Conservation (phyloP, 2,329 filamentous ascomycete species). For the Colletotrichum australisinense region DNA sequence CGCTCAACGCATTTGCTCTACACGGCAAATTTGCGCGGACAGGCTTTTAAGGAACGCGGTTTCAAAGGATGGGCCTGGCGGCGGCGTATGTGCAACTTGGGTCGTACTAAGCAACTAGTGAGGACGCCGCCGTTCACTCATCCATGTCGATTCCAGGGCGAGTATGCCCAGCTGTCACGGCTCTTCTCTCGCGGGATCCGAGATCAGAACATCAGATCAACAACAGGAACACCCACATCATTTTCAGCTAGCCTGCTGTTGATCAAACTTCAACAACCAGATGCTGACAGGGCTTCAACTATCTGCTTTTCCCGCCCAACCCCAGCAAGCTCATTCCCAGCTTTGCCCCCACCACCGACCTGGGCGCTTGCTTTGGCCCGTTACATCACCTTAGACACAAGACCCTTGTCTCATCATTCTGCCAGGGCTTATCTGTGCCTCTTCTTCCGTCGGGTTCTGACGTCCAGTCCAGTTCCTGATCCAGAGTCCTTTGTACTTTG, state of each 20-base stretch:
- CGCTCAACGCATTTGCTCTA: constrained; percentile 1
- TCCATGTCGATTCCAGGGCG: constrained; percentile 5
- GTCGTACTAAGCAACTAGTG: constrained; percentile 15
- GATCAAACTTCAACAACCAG: constrained; percentile 28
- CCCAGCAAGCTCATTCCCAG: constrained; percentile 29
- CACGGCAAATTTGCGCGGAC: constrained; percentile 8
- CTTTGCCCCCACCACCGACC: constrained; percentile 20
- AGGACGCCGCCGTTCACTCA: constrained; percentile 8
- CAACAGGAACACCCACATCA: constrained; percentile 24
- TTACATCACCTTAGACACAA: constrained; percentile 29
- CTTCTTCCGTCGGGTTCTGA: constrained; percentile 27
- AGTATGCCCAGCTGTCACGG: constrained; percentile 22
- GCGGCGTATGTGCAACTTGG: not conserved
- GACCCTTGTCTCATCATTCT: constrained; percentile 31
- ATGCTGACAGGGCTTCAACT: constrained; percentile 23
- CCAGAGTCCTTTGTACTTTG: constrained; percentile 6
- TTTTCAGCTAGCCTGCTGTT: constrained; percentile 27
- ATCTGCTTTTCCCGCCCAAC: constrained; percentile 15
- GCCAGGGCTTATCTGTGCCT: constrained; percentile 30
- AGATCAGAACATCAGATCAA: constrained; percentile 29
- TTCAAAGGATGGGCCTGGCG: constrained; percentile 20
- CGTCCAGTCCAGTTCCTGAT: constrained; percentile 6
- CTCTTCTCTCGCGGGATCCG: constrained; percentile 15
- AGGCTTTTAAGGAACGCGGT: constrained; percentile 21
- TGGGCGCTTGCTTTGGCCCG: constrained; percentile 31